Evolutionary conservation across 768 basidiomycete genomes (phyloP).

Genomic region (Collybia nuda): DNA sequence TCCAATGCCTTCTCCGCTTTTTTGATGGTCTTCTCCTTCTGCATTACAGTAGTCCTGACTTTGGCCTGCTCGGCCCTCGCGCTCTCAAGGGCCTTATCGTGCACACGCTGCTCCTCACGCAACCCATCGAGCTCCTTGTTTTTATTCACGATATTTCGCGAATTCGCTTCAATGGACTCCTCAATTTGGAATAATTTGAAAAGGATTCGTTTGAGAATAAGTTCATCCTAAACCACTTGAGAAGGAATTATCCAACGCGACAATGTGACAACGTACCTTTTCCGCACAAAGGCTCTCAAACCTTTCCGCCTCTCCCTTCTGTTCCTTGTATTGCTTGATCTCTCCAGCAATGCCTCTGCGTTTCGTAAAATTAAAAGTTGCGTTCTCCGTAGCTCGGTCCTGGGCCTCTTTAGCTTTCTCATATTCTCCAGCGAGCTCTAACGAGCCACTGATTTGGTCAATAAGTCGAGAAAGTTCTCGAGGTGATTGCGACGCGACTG

Average conservation of each 20-base stretch:
- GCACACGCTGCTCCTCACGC: constrained; percentile 64
- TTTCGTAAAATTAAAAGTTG: constrained; percentile 93
- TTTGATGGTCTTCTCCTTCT: constrained; percentile 86
- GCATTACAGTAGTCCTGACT: constrained; percentile 70
- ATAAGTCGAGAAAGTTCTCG: constrained; percentile 87
- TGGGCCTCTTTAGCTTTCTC: constrained; percentile 86
- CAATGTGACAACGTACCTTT: constrained; percentile 45
- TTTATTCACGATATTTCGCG: constrained; percentile 66
- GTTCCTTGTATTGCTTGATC: constrained; percentile 96
- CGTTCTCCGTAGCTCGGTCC: constrained; percentile 90
- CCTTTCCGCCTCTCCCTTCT: constrained; percentile 88
- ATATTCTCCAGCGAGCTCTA: constrained; percentile 87
- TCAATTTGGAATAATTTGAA: constrained; percentile 93
- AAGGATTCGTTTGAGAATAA: constrained; percentile 78
- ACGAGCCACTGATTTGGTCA: constrained; percentile 93
- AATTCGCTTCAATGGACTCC: constrained; percentile 72
- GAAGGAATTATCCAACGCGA: constrained; percentile 1
- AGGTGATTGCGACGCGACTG: constrained; percentile 92
- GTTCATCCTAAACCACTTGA: constrained; percentile 58
- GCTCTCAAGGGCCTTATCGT: constrained; percentile 70
- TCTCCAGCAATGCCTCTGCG: constrained; percentile 91
- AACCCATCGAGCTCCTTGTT: constrained; percentile 71
- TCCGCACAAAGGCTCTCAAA: constrained; percentile 80
- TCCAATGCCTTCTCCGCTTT: constrained; percentile 89
- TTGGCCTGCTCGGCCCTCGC: constrained; percentile 82